Evolutionary conservation across 1,284 basidiomycete genomes (phyloP).

Genomic region (Ustilago cynodontis): DNA sequence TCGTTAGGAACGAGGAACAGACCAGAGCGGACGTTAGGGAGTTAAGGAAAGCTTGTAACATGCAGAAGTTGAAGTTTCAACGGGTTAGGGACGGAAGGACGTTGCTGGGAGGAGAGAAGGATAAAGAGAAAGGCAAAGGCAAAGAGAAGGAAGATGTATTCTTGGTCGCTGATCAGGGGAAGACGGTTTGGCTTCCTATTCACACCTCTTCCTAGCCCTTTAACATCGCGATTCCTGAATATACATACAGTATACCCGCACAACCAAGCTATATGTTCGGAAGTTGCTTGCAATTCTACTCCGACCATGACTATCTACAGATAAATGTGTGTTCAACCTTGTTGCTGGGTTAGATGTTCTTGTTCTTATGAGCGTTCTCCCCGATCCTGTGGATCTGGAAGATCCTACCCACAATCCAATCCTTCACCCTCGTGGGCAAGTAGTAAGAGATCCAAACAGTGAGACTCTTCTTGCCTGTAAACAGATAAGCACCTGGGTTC

Average conservation of each 20-base stretch:
- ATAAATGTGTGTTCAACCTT: background rate
- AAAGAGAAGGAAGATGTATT: constrained; percentile 46
- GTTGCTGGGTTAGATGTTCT: constrained; percentile 24
- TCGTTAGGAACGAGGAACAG: constrained; percentile 57
- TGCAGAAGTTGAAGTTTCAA: constrained; percentile 19
- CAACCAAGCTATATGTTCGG: background rate
- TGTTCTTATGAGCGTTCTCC: constrained; percentile 34
- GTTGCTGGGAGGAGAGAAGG: constrained; percentile 10
- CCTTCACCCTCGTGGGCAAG: constrained; percentile 49
- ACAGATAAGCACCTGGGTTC: constrained; percentile 50
- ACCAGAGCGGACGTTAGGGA: constrained; percentile 54
- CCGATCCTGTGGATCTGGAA: constrained; percentile 51
- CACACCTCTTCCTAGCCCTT: background rate
- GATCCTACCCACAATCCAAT: constrained; percentile 41
- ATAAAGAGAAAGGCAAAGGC: constrained; percentile 4
- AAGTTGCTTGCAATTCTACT: background rate
- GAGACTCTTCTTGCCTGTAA: constrained; percentile 50
- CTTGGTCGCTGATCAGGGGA: constrained; percentile 57
- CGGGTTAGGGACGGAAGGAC: constrained; percentile 22
- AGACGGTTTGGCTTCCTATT: constrained; percentile 56
- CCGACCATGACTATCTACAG: background rate
- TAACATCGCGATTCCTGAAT: background rate
- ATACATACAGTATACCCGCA: constrained; percentile 7
- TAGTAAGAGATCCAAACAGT: constrained; percentile 54
- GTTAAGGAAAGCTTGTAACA: constrained; percentile 47